Evolutionary conservation across 495 filamentous ascomycete species (phyloP).

Genomic region (Lophium mytilinum): DNA sequence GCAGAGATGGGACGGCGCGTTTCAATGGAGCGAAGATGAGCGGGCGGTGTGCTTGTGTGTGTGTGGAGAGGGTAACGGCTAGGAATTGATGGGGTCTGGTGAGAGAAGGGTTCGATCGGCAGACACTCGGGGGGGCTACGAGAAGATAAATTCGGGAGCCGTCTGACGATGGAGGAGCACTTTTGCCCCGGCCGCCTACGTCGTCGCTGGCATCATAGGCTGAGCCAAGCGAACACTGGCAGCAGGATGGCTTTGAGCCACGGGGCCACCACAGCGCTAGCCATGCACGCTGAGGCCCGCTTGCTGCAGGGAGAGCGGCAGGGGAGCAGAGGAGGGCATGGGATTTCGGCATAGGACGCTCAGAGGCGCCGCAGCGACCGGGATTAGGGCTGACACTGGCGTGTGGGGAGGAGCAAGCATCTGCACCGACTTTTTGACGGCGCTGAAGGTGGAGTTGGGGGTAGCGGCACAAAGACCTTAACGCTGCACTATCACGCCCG

Average conservation of each 20-base stretch:
- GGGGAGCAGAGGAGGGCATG: too few relatives aligned
- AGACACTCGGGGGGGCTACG: slow-evolving; percentile 16
- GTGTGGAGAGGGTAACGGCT: slow-evolving; percentile 8
- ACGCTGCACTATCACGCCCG: too few relatives aligned
- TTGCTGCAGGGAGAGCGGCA: not conserved
- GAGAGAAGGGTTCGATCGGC: slow-evolving; percentile 21
- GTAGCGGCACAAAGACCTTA: too few relatives aligned
- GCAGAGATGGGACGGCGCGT: slow-evolving; percentile 11
- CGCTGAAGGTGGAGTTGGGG: too few relatives aligned
- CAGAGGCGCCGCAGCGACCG: not conserved
- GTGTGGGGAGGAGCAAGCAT: not conserved
- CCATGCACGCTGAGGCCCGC: not conserved
- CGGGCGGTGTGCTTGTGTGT: not conserved
- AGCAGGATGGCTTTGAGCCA: slow-evolving; percentile 4
- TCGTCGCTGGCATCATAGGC: slow-evolving; percentile 22
- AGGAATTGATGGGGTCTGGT: slow-evolving; percentile 21
- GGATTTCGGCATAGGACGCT: too few relatives aligned
- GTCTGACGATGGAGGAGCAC: not conserved
- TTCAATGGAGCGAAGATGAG: slow-evolving; percentile 17
- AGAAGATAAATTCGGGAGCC: slow-evolving; percentile 21
- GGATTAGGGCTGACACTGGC: not conserved
- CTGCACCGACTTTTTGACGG: too few relatives aligned
- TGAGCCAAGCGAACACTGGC: slow-evolving; percentile 10
- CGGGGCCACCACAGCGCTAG: not conserved
- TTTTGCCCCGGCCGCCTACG: slow-evolving; percentile 6